Base-by-base conservation (phyloP, 208 protist genomes). In the Porcisia deanei region DNA sequence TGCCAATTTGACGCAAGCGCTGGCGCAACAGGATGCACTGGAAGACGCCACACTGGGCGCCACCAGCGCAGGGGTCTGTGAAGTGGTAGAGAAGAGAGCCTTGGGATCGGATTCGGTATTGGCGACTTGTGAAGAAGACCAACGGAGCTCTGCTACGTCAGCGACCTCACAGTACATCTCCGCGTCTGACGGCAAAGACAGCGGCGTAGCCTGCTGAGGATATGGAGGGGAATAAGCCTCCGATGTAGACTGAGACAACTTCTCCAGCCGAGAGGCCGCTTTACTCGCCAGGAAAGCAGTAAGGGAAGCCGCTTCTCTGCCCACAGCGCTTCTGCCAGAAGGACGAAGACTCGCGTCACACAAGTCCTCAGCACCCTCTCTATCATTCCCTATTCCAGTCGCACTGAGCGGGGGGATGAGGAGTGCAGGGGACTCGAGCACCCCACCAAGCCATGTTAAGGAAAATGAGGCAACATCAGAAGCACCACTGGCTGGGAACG, bases 141-240 rank as follows among this genome's bases (percentile, higher is more conserved):
- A 82, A 6, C 53, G 67, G 41, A 82, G 73, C 73, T 82, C 78
- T 34, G 78, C 72, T 2, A 82, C 65, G 47, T 82, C 78, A 37
- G 47, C 66, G 52, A 71, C 34, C 54, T 82, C 78, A 68, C 78
- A 82, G 61, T 55, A 75, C 52, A 59, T 58, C 49, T 72, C 68
- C 14, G 34, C 14, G 49, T 1, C 53, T 39, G 53, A 0, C 68
- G 41, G 68, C 34, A 37, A 57, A n/a, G 30, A n/a, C 30, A 20
- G 66, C 4, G 18, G 47, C 30, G 30, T 20, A 4, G 14, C 39
- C 20, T 22, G 30, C 30, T 12, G 66, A 7, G 47, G 43, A 41
- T 37, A n/a, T 12, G 66, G 60, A 30, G 52, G 2, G 34, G 39
- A 39, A 30, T 34, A 60, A 55, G 14, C 10, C 5, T 30, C 22